Evolutionary conservation across 2,329 filamentous ascomycete genomes (phyloP), one percentile per base, ranked within the genome.

Genomic region (Alternaria ventricosa): DNA sequence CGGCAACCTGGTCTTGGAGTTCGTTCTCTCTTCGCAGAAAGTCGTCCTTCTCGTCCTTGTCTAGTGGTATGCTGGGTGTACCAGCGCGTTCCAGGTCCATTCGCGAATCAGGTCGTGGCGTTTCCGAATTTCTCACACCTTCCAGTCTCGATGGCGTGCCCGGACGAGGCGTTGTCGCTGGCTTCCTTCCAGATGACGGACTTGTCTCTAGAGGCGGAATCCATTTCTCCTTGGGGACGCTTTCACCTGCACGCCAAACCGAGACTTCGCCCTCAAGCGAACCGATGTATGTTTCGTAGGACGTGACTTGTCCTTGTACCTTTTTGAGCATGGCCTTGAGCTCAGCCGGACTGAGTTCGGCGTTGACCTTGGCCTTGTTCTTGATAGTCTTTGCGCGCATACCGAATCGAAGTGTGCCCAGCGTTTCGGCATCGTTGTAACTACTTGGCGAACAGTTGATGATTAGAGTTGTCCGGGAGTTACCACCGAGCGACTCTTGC

Each of bases 351-450:
- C 95, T 98, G 74, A 99, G 88, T 81, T 99, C 96, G 49, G 95
- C 94, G 79, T 99, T 99, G 87, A 99, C 92, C 90, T 98, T 99
- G 82, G 96, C 96, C 87, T 98, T 98, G 86, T 98, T 98, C 90
- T 98, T 97, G 85, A 99, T 99, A 0, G 93, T 92, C 85, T 99
- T 99, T 61, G 96, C 96, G 79, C 96, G 87, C 82, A 96, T 96
- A 84, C 96, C 96, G 78, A 98, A 99, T 49, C 94, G 89, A 64
- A 99, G 83, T 1, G 96, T 99, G 69, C 94, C 91, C 53, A 98
- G 83, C 0, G 96, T 98, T 84, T 99, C 96, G 58, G 90, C 89
- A 82, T 97, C 95, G 84, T 99, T 98, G 85, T 98, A 98, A 78
- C 93, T 97, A 83, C 93, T 97, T 2, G 96, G 96, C n/a, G 96